A percentile compares a stretch with the other conserved stretches of the same genome.
phyloP scores from a whole-genome alignment of 495 filamentous ascomycete species.

The Lophiostoma macrostomum region DNA sequence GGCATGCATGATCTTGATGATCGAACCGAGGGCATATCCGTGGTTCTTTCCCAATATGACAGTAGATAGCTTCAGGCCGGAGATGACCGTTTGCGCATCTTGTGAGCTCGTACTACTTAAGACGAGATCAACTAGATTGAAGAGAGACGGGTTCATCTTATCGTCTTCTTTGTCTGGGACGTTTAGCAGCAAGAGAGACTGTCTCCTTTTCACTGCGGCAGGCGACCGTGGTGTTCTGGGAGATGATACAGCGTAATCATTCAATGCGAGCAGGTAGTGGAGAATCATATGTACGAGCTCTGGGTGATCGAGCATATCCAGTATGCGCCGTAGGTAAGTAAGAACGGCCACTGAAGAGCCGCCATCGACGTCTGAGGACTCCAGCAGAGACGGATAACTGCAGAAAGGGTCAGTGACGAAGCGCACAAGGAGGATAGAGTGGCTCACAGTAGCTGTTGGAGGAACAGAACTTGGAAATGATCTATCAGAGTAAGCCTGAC shows the following conservation, averaged over 20 bases:
- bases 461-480: slow-evolving; percentile 94
- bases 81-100: slow-evolving; percentile 82
- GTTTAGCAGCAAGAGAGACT: slow-evolving; percentile 82
- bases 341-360: slow-evolving; percentile 94
- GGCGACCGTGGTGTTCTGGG: slow-evolving; percentile 52
- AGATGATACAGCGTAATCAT: slow-evolving; percentile 41
- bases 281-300: slow-evolving; percentile 90
- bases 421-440: slow-evolving; percentile 47
- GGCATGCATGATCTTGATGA: slow-evolving; percentile 63
- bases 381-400: slow-evolving; percentile 90
- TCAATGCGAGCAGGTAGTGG: slow-evolving; percentile 83
- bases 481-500: slow-evolving; percentile 90
- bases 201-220: slow-evolving; percentile 66
- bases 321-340: slow-evolving; percentile 85
- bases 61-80: slow-evolving; percentile 79
- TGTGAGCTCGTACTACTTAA: slow-evolving; percentile 77
- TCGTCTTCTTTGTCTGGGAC: slow-evolving; percentile 65
- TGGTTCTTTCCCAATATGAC: slow-evolving; percentile 85
- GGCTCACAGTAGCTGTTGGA: slow-evolving; percentile 89
- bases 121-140: slow-evolving; percentile 90
- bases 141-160: slow-evolving; percentile 77
- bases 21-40: slow-evolving; percentile 72
- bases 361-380: slow-evolving; percentile 94
- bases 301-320: slow-evolving; percentile 85
- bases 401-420: slow-evolving; percentile 11